phyloP scores from a whole-genome alignment of 202 grass and related monocot species.

The Miscanthus sacchariflorus region DNA sequence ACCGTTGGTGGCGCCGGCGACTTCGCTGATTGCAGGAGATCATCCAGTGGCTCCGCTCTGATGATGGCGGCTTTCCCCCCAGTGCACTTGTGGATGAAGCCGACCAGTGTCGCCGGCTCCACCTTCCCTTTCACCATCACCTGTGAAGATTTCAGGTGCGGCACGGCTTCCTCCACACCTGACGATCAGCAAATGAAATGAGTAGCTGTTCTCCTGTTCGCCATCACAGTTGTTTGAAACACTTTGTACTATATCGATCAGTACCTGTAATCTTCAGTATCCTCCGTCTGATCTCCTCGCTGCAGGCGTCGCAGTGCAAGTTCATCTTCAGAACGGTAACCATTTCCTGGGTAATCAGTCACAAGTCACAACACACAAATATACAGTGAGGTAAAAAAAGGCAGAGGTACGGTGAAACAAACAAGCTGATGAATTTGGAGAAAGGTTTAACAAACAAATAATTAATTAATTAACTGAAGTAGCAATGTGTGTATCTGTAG shows the following conservation, averaged over 20 bases:
- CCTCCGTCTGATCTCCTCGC: constrained; percentile 64
- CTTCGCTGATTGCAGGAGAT: background rate
- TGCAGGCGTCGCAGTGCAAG: constrained; percentile 76
- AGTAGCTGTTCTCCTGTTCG: background rate
- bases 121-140: constrained; percentile 63
- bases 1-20: background rate
- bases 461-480: background rate
- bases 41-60: constrained; percentile 56
- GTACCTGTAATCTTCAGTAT: constrained; percentile 67
- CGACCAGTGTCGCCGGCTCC: constrained; percentile 58
- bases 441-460: background rate
- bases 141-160: constrained; percentile 61
- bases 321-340: constrained; percentile 57
- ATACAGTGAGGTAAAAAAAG: background rate
- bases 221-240: too few relatives aligned
- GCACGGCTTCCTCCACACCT: constrained; percentile 68
- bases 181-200: background rate
- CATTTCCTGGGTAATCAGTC: constrained; percentile 27
- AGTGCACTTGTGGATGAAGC: constrained; percentile 65
- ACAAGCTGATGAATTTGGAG: background rate
- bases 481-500: background rate
- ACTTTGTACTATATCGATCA: too few relatives aligned
- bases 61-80: constrained; percentile 63
- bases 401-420: background rate
- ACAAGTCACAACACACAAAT: background rate